Evolutionary conservation across 2,329 filamentous ascomycete genomes (phyloP), one percentile per base, ranked within the genome.

Genomic region (Aspergillus fischeri): DNA sequence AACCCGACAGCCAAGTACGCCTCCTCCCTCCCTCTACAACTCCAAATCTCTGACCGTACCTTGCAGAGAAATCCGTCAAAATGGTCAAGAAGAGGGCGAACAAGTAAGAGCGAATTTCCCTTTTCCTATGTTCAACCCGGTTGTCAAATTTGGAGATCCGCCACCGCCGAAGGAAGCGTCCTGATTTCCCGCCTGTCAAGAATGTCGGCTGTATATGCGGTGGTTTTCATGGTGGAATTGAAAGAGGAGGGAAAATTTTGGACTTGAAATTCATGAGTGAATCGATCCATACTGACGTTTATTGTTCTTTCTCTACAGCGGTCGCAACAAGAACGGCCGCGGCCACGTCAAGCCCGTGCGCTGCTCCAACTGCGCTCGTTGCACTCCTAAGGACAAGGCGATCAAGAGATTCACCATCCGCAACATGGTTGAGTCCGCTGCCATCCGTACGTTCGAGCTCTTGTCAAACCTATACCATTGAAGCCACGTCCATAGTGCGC

Each of bases 331-430:
- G 92, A 96, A 96, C 83, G 93, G 94, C 81, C 91, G 94, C 81
- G 94, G 94, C 85, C 93, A 97, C 87, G 92, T 96, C 83, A 99
- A 99, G 88, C 95, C 94, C 77, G 96, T 99, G 84, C 90, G 87
- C 78, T 94, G 83, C 89, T 91, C 84, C 83, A 91, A 88, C 87
- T 94, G 83, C 87, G 91, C 83, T 77, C 86, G 89, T 83, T 92
- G 89, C 86, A 95, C 90, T 62, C 92, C 92, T 80, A 99, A 99
- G 89, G 94, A 99, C 78, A 99, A 99, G 91, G 94, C 95, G 72
- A 97, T 99, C 87, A 99, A 99, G 92, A 88, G 94, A 83, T 99
- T 99, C 87, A 99, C 94, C 83, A 90, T 99, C 86, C 90, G 94
- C 81, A 97, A 99, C 90, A 99, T 99, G 94, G 94, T 99, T 71